These are phyloP conservation scores for Glarea lozoyensis DNA, from an alignment of 495 filamentous ascomycete genomes.

Conservation along the genomic window DNA sequence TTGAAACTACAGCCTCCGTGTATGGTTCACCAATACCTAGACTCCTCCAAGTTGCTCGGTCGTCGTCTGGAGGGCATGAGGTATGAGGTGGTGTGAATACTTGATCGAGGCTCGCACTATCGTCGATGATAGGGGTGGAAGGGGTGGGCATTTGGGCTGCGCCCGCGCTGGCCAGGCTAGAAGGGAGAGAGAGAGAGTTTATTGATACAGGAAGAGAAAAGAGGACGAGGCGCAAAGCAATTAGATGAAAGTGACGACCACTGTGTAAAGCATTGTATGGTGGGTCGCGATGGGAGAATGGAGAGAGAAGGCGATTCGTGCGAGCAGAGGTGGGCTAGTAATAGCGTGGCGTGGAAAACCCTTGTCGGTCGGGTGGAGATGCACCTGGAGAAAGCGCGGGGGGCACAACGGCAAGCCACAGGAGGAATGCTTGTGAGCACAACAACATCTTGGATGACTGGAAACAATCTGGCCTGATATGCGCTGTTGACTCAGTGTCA, in stretches of 20 bases:
- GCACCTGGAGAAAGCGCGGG: too few species aligned
- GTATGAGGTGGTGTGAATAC: constrained; percentile 13
- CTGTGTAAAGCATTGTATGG: constrained; percentile 3
- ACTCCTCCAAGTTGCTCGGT: constrained; percentile 21
- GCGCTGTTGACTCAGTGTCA: too few species aligned
- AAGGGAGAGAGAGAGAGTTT: constrained; percentile 7
- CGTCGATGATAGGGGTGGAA: too few species aligned
- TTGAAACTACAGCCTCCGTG: constrained; percentile 8
- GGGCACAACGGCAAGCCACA: too few species aligned
- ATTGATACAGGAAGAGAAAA: constrained; percentile 22
- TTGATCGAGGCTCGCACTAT: constrained; percentile 26
- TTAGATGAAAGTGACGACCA: constrained; percentile 17
- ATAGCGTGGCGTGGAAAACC: too few species aligned
- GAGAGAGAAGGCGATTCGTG: constrained; percentile 5
- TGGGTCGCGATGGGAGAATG: constrained; percentile 7
- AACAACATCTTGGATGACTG: too few species aligned
- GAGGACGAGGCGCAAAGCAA: not conserved
- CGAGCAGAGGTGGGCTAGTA: too few species aligned
- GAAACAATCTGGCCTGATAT: too few species aligned
- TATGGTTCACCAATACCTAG: constrained; percentile 17
- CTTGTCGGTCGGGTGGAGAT: too few species aligned
- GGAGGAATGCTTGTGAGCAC: too few species aligned
- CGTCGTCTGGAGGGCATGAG: constrained; percentile 27
- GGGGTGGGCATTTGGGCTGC: constrained; percentile 41
- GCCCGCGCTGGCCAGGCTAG: constrained; percentile 21